Conservation (phyloP, 306 rosid species). For the Fragaria vesca region DNA sequence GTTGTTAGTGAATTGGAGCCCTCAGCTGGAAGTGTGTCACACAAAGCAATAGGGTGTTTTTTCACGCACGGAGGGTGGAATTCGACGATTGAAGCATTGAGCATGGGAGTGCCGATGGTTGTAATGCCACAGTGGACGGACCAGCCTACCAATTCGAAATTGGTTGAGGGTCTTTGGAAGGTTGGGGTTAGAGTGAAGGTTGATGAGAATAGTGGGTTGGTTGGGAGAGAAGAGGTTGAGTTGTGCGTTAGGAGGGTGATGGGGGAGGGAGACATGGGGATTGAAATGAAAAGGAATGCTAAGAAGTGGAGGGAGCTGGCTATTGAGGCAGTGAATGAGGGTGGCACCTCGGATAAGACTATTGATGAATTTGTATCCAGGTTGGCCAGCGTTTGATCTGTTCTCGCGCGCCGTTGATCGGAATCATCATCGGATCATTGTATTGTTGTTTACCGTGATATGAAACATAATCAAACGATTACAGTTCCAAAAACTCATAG, state of each 20-base stretch:
- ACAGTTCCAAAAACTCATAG: background rate
- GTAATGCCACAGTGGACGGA: constrained; percentile 58
- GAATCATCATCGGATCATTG: background rate
- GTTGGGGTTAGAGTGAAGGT: constrained; percentile 44
- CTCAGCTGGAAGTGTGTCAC: constrained; percentile 50
- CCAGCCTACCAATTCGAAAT: constrained; percentile 51
- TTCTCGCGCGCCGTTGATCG: background rate
- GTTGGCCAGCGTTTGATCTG: background rate
- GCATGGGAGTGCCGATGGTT: constrained; percentile 56
- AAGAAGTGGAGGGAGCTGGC: constrained; percentile 39
- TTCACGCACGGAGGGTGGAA: constrained; percentile 58
- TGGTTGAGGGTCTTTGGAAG: constrained; percentile 46
- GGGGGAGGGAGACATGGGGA: constrained; percentile 27
- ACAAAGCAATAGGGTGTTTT: constrained; percentile 47
- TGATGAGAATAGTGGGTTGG: constrained; percentile 34
- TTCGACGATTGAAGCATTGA: constrained; percentile 47
- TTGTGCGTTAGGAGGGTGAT: constrained; percentile 34
- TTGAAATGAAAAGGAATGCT: constrained; percentile 35
- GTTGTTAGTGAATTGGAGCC: constrained; percentile 44
- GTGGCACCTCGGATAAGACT: constrained; percentile 51
- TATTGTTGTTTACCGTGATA: background rate
- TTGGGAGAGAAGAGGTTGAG: constrained; percentile 40
- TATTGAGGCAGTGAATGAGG: constrained; percentile 23
- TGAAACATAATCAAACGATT: background rate
- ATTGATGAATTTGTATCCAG: constrained; percentile 35